Evolutionary conservation across 345 rosid genomes (phyloP), one percentile per base, ranked within the genome.

Genomic region (Citrus reticulata): DNA sequence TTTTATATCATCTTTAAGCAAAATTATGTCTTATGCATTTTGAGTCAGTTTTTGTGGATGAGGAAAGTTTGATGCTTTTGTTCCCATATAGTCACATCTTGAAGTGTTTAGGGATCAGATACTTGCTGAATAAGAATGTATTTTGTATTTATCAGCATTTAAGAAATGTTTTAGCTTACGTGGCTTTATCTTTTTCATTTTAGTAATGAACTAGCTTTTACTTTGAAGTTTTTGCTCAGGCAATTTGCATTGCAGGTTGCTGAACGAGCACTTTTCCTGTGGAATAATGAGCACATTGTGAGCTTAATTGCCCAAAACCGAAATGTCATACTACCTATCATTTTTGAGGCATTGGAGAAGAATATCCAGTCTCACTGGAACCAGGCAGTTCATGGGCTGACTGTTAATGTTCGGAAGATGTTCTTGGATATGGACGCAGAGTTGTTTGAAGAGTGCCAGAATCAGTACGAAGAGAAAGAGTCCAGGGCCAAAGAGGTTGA

Each of bases 251-350:
- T 86, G 82, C 91, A 95, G 97, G 97, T 95, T 77, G 92, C 98
- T 25, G 98, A 95, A 77, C 87, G 98, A 77, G 89, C 97, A 51
- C 88, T 93, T 54, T 95, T 95, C 85, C 86, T 93, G 81, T 95
- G 98, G 98, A 95, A 95, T 77, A 95, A 89, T 55, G 98, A 95
- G 87, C 97, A 93, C 79, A 79, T 95, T 0, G 98, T 91, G 80
- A 82, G 83, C 82, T 79, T 95, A 75, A 90, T 91, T 1, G 95
- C 93, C n/a, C 97, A 93, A 85, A 88, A 93, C 81, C 79, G 94
- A 51, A 74, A 84, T 17, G 90, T 88, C 40, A 84, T 93, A 63
- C 78, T 95, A 65, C 97, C 97, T 6, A 85, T 95, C 40, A 93
- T 95, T 34, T 95, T 88, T 32, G 85, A 88, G 60, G 89, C 97